Evolutionary conservation across 2,329 filamentous ascomycete genomes (phyloP).

Genomic region (Fusarium euwallaceae): DNA sequence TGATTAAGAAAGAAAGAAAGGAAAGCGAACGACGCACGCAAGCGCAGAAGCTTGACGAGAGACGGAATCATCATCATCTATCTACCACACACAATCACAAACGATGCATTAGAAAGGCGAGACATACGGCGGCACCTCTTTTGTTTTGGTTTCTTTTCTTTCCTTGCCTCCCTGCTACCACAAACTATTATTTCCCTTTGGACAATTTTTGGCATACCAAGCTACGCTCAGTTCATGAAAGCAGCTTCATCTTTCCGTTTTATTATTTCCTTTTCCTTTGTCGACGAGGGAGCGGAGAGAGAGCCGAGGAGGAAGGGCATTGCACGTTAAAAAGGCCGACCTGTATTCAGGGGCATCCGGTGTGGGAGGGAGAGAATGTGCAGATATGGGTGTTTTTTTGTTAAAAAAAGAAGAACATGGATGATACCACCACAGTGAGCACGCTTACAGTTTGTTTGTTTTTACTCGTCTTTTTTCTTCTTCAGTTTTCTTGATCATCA

Average conservation of each 20-base stretch:
- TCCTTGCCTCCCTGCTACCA: conserved; percentile 26
- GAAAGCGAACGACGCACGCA: conserved; percentile 41
- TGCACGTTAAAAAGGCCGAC: neutral
- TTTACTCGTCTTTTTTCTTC: conserved; percentile 28
- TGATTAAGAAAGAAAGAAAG: conserved; percentile 42
- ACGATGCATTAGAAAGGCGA: conserved; percentile 49
- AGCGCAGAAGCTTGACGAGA: conserved; percentile 42
- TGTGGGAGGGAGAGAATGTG: conserved; percentile 34
- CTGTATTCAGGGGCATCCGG: conserved; percentile 2
- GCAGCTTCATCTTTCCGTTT: conserved; percentile 36
- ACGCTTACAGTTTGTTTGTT: conserved; percentile 50
- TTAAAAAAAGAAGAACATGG: conserved; percentile 52
- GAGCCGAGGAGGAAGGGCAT: neutral
- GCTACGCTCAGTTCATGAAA: conserved; percentile 40
- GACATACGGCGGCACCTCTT: conserved; percentile 40
- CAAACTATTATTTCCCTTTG: conserved; percentile 42
- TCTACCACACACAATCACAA: conserved; percentile 40
- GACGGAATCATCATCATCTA: conserved; percentile 40
- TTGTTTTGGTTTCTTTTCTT: conserved; percentile 33
- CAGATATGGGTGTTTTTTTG: conserved; percentile 48
- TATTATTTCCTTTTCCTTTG: conserved; percentile 36
- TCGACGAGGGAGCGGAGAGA: conserved; percentile 25
- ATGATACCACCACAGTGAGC: conserved; percentile 60
- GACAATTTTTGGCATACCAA: conserved; percentile 34
- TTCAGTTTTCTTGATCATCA: conserved; percentile 17